Conservation (phyloP, 2,329 filamentous ascomycete genomes). For the Microdochium bolleyi region DNA sequence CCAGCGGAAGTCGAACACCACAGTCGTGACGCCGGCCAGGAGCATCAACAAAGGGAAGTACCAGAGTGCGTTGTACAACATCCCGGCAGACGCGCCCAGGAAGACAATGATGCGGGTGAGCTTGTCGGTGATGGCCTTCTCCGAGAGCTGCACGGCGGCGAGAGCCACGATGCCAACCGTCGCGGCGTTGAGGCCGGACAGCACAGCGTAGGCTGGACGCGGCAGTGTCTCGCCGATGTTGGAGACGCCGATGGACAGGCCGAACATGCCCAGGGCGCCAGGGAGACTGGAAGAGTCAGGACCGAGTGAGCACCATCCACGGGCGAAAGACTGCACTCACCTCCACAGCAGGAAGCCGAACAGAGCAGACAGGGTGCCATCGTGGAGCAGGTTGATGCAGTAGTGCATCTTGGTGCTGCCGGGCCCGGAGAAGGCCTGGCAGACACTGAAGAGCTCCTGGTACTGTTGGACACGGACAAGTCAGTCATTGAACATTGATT, state of each 20-base stretch:
- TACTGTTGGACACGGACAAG: conserved; percentile 38
- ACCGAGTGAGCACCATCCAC: not conserved
- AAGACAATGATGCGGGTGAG: conserved; percentile 58
- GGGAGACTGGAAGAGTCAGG: conserved; percentile 44
- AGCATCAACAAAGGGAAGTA: conserved; percentile 63
- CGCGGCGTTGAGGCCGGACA: conserved; percentile 64
- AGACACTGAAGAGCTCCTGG: conserved; percentile 64
- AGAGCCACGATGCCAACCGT: conserved; percentile 66
- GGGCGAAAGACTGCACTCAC: conserved; percentile 22
- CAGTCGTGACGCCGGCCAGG: conserved; percentile 40
- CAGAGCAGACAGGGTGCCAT: conserved; percentile 48
- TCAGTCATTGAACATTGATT: not conserved
- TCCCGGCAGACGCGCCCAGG: conserved; percentile 51
- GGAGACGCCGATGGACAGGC: conserved; percentile 55
- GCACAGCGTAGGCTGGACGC: conserved; percentile 54
- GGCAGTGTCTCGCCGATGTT: conserved; percentile 52
- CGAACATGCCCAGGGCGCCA: conserved; percentile 64
- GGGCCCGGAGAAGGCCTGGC: conserved; percentile 60
- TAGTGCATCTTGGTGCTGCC: conserved; percentile 66
- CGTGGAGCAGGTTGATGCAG: conserved; percentile 57
- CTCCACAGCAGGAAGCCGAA: conserved; percentile 58
- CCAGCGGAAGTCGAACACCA: conserved; percentile 49
- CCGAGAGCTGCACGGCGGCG: conserved; percentile 58
- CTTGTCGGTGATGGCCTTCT: conserved; percentile 60
- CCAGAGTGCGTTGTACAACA: conserved; percentile 67